Evolutionary conservation across 2,329 filamentous ascomycete species (phyloP).

Genomic region (Graphilbum sp.): DNA sequence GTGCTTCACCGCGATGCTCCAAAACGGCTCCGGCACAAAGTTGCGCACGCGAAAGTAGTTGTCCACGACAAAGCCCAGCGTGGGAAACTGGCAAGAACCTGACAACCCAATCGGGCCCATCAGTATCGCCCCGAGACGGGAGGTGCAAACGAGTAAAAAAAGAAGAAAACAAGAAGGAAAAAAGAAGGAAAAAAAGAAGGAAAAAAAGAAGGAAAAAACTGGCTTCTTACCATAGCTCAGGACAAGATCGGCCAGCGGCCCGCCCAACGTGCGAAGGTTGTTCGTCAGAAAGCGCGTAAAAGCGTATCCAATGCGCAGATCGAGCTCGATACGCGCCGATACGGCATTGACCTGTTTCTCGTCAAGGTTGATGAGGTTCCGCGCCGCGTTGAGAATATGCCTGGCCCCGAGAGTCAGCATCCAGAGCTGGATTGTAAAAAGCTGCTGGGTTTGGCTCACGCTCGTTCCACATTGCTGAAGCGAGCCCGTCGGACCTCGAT

Average conservation of each 20-base stretch:
- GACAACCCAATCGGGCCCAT: neutral
- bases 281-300: slow-evolving; percentile 82
- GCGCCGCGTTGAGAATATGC: slow-evolving; percentile 74
- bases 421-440: too few relatives aligned
- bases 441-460: too few relatives aligned
- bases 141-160: too few relatives aligned
- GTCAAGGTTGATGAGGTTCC: slow-evolving; percentile 61
- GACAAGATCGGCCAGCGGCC: slow-evolving; percentile 43
- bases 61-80: slow-evolving; percentile 91
- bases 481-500: slow-evolving; percentile 72
- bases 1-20: slow-evolving; percentile 77
- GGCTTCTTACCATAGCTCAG: slow-evolving; percentile 60
- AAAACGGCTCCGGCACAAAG: slow-evolving; percentile 84
- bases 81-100: slow-evolving; percentile 93
- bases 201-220: neutral
- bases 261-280: slow-evolving; percentile 57
- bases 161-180: slow-evolving; percentile 4
- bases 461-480: slow-evolving; percentile 93
- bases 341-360: slow-evolving; percentile 80
- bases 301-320: slow-evolving; percentile 78
- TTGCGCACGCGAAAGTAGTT: slow-evolving; percentile 87
- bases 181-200: neutral
- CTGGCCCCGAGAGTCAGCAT: slow-evolving; percentile 26
- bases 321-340: slow-evolving; percentile 74
- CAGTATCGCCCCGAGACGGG: too few relatives aligned